Base-by-base conservation (phyloP, 352 stramenopile genomes). In the Phytophthora capsici region DNA sequence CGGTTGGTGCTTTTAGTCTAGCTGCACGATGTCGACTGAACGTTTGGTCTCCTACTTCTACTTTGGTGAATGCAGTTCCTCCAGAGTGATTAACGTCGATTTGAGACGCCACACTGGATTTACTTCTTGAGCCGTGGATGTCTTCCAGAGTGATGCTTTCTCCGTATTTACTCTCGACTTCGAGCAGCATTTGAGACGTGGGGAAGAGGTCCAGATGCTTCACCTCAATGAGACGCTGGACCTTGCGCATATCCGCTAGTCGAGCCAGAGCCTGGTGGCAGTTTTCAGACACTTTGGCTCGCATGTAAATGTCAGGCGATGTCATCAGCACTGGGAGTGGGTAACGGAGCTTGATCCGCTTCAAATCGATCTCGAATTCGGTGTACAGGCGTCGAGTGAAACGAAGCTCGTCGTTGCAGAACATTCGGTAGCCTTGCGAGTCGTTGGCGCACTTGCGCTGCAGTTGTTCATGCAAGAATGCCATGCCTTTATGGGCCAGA, bases 101-200 rank as follows among this genome's bases (percentile, higher is more conserved):
- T 34, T 58, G 59, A 1, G 52, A 57, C 2, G 37, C 46, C 10
- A 25, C 34, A 36, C 20, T 58, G 41, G 52, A 47, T 32, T 58
- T 68, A 44, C 34, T 50, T 13, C 38, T 54, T 17, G 16, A 34
- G 3, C 71, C 91, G 51, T 95, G 78, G 45, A 97, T 95, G 66
- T 98, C 92, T 62, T 92, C 80, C 2, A 95, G 61, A 26, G 84
- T 93, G 48, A 98, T 92, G 56, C 86, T 94, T 68, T 97, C 89
- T 50, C 92, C 92, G 57, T 98, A 98, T 63, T 97, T 96, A 68
- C 85, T 92, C 61, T 97, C 91, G 20, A 98, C 72, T 52, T 97
- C 80, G 4, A 94, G 66, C 30, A 97, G 64, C 78, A 95, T 94
- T 2, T 61, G 46, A 1, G 75, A 80, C 3, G 73, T 88, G 4